These are phyloP conservation scores for Oryza longistaminata DNA, from an alignment of 176 grass and related monocot genomes.

Conservation along the genomic window DNA sequence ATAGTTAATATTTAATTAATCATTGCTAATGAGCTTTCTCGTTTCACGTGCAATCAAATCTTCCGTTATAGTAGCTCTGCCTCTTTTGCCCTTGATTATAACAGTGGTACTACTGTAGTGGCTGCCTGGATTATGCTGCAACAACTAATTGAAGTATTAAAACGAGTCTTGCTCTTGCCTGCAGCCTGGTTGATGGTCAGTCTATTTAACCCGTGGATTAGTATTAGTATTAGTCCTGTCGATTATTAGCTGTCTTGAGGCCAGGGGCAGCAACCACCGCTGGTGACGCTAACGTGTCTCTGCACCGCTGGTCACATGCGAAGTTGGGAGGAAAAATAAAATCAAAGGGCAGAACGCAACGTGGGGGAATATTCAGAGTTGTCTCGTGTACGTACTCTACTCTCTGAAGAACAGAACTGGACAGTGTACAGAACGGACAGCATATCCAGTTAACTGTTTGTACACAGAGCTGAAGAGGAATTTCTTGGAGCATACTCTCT, in stretches of 20 bases:
- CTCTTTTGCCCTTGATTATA: neutral
- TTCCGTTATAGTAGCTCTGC: no score
- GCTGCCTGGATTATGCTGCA: neutral
- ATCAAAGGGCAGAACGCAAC: neutral
- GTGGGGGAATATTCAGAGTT: neutral
- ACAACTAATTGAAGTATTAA: no score
- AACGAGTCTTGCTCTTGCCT: no score
- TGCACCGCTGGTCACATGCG: constrained; percentile 18
- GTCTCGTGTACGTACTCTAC: neutral
- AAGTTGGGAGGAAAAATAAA: neutral
- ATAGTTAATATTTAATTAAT: no score
- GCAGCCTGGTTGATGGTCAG: no score
- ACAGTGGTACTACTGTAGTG: neutral
- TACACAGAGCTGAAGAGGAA: neutral
- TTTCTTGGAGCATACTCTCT: no score
- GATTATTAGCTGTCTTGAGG: neutral
- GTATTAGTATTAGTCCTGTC: neutral
- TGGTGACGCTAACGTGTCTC: neutral
- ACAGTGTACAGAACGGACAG: neutral
- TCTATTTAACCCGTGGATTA: neutral
- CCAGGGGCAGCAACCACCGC: neutral
- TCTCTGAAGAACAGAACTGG: neutral
- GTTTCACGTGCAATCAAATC: no score
- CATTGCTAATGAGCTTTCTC: no score
- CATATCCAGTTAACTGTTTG: neutral